Evolutionary conservation across 371 early-diverging fungal genomes (phyloP), one percentile per base, ranked within the genome.

Genomic region (Mortierella sp.): DNA sequence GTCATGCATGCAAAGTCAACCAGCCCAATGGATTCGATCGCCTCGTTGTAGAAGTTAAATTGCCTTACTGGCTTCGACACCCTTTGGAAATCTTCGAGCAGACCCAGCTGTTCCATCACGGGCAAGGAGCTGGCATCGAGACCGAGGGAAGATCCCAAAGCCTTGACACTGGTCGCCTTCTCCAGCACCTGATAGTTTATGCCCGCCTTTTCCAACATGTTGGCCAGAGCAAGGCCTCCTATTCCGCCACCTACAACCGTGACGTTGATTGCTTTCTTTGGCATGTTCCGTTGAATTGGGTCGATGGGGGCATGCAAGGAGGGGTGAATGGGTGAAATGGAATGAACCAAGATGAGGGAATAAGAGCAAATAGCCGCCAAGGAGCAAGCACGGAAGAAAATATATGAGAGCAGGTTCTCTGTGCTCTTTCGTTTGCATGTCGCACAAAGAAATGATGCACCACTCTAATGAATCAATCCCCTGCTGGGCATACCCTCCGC

Each of bases 41-140:
- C 43, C 54, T 76, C 78, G 48, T 65, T 70, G 41, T 76, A 76
- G 62, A 76, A 76, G 65, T 76, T 76, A 61, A 76, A 76, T 34
- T 65, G 62, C 7, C 78, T 48, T 12, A 76, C 78, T 6, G 78
- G 62, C 47, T 70, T 76, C 42, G 70, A 69, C 0, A 53, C 70
- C 39, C 49, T 48, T 15, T 57, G n/a, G 31, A 76, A 76, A 37
- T 76, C 78, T 14, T 69, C 62, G 3, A 70, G 31, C 30, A 76
- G 50, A 31, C 66, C 70, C n/a, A 76, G 34, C 34, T 76, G 78
- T 24, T 69, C 78, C 61, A 75, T 69, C 4, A 75, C 69, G 3
- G 70, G 58, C 0, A 76, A 54, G 1, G 78, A 57, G 3, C 61
- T 52, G 27, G 78, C 78, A 31, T 76, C 78, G 17, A 76, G 55